phyloP scores from a whole-genome alignment of 768 basidiomycete species.

The Grammothele lineata region DNA sequence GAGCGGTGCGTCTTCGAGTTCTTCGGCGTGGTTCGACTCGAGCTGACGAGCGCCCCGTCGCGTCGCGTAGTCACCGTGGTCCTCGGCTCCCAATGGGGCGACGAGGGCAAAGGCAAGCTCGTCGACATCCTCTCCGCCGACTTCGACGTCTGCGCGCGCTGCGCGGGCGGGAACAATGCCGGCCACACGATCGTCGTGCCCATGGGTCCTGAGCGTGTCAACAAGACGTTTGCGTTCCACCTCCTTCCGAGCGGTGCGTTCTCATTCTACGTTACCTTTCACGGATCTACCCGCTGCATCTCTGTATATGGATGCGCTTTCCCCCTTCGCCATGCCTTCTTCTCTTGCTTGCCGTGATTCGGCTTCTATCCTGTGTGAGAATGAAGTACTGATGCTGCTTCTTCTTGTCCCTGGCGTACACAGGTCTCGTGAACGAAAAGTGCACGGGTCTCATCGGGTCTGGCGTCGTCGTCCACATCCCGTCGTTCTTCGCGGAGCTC shows the following conservation, averaged over 20 bases:
- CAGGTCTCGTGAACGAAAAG: conserved; percentile 76
- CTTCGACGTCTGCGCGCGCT: conserved; percentile 89
- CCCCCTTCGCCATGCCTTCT: no score
- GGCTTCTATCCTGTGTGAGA: no score
- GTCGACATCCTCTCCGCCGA: conserved; percentile 93
- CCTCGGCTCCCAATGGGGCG: conserved; percentile 88
- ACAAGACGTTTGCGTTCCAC: conserved; percentile 93
- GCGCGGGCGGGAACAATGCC: conserved; percentile 98
- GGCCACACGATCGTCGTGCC: conserved; percentile 96
- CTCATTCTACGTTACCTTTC: background rate
- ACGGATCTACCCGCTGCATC: no score
- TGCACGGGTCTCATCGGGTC: conserved; percentile 88
- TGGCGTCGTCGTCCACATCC: conserved; percentile 95
- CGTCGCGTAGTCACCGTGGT: conserved; percentile 57
- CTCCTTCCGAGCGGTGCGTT: conserved; percentile 84
- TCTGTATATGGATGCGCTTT: no score
- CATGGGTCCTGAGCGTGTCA: conserved; percentile 57
- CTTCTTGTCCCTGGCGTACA: background rate
- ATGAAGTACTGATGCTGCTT: no score
- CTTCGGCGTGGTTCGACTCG: no score
- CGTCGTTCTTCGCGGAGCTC: conserved; percentile 91
- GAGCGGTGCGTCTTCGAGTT: no score
- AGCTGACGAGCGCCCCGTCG: no score
- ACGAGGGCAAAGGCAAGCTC: conserved; percentile 93
- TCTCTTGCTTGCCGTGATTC: no score